Evolutionary conservation across 2,329 filamentous ascomycete species (phyloP).

Genomic region (Mariannaea elegans): DNA sequence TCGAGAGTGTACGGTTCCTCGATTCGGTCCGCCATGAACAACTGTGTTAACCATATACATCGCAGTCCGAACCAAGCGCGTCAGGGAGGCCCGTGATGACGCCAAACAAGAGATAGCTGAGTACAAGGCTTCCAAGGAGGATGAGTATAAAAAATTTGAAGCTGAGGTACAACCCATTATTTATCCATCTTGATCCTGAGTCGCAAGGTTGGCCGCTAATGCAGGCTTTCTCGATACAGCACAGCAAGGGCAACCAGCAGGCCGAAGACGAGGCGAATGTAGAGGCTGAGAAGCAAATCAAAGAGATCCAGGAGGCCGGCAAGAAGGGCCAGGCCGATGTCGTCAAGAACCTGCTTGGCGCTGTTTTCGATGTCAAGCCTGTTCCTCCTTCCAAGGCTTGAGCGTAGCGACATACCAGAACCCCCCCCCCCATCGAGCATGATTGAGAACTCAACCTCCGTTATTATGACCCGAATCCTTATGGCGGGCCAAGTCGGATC

Average conservation of each 20-base stretch:
- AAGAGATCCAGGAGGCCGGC: conserved; percentile 82
- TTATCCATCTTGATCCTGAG: background rate
- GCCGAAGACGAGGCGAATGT: conserved; percentile 83
- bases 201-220: conserved; percentile 6
- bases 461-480: conserved; percentile 11
- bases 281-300: conserved; percentile 80
- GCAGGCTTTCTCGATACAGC: conserved; percentile 61
- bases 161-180: conserved; percentile 59
- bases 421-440: background rate
- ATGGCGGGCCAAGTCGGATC: conserved; percentile 12
- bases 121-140: conserved; percentile 88
- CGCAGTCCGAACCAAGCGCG: conserved; percentile 83
- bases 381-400: conserved; percentile 55
- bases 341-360: conserved; percentile 81
- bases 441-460: background rate
- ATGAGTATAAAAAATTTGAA: conserved; percentile 95
- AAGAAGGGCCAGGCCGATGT: conserved; percentile 83
- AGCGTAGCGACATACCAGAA: conserved; percentile 12
- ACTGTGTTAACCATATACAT: conserved; percentile 11
- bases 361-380: conserved; percentile 86
- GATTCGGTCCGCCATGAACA: background rate
- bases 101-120: conserved; percentile 98
- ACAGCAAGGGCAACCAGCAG: conserved; percentile 86
- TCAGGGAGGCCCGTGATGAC: conserved; percentile 95
- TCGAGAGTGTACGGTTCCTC: conserved; percentile 79